Percentiles rank a stretch among this genome's conserved stretches.
These are phyloP conservation scores for Emergomyces pasteurianus DNA, from an alignment of 2,329 filamentous ascomycete genomes.

Conservation along the genomic window DNA sequence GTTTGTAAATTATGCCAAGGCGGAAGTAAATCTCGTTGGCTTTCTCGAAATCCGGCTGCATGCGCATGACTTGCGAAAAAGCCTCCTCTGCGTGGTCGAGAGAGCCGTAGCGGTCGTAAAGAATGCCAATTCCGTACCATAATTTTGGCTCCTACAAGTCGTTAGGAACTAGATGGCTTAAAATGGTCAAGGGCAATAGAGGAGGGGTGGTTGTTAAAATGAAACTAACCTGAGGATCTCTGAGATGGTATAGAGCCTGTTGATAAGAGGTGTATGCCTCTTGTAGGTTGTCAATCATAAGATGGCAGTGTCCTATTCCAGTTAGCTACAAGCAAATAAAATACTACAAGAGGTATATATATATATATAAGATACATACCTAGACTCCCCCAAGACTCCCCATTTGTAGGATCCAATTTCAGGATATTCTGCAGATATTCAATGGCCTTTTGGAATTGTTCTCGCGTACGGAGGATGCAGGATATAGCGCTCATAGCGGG, in stretches of 20 bases:
- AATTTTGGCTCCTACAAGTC: conserved; percentile 73
- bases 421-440: conserved; percentile 86
- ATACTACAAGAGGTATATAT: neutral
- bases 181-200: too few relatives aligned
- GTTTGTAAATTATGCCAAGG: conserved; percentile 98
- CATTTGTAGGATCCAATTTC: conserved; percentile 78
- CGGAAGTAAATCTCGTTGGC: conserved; percentile 98
- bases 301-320: conserved; percentile 73
- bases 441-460: conserved; percentile 86
- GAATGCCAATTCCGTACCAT: conserved; percentile 96
- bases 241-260: conserved; percentile 81
- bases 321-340: conserved; percentile 5
- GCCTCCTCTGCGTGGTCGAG: conserved; percentile 96
- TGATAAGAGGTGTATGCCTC: conserved; percentile 96
- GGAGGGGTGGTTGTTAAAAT: conserved; percentile 4
- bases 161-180: too few relatives aligned
- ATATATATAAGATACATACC: conserved; percentile 45
- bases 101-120: conserved; percentile 93
- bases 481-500: conserved; percentile 91
- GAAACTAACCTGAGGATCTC: conserved; percentile 69
- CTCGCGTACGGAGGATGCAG: conserved; percentile 77
- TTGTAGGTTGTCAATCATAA: conserved; percentile 98
- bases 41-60: conserved; percentile 96
- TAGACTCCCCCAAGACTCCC: conserved; percentile 91
- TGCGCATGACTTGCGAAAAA: conserved; percentile 97